Conservation (phyloP, 1,139 yeast genomes). For the Geotrichum candidum region DNA sequence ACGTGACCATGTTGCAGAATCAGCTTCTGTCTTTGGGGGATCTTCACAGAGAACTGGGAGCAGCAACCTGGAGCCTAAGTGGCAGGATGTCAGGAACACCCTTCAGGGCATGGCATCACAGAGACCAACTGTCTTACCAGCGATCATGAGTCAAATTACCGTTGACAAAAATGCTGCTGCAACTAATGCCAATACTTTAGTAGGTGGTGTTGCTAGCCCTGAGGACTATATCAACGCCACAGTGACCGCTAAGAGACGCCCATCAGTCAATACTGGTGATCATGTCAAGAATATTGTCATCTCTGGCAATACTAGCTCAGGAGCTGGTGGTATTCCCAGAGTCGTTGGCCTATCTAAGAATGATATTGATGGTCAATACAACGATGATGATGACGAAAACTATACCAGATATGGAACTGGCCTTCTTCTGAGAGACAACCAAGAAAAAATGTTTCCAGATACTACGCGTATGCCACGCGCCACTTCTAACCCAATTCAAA, state of each 20-base stretch:
- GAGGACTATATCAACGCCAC: slow-evolving; percentile 26
- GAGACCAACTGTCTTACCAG: slow-evolving; percentile 13
- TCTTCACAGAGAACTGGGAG: not conserved
- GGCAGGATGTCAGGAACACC: slow-evolving; percentile 25
- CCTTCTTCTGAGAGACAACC: not conserved
- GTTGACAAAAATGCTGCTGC: not conserved
- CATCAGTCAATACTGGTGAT: slow-evolving; percentile 28
- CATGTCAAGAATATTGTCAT: slow-evolving; percentile 26
- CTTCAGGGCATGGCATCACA: slow-evolving; percentile 15
- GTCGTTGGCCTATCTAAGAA: not conserved
- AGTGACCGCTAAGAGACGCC: slow-evolving; percentile 24
- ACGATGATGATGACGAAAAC: not conserved
- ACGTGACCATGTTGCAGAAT: not conserved
- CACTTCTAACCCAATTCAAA: not conserved
- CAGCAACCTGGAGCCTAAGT: slow-evolving; percentile 10
- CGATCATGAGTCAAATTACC: slow-evolving; percentile 8
- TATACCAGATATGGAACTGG: not conserved
- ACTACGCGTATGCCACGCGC: not conserved
- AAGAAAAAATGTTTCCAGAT: not conserved
- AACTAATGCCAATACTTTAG: not conserved
- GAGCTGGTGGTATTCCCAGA: not conserved
- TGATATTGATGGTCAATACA: not conserved
- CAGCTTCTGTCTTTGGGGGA: not conserved
- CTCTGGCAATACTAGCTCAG: not conserved
- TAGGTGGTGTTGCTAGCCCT: slow-evolving; percentile 13